A percentile compares a stretch with the other conserved stretches of the same genome.
phyloP scores from a whole-genome alignment of 2,329 filamentous ascomycete genomes.

The Clarireedia hainanense region DNA sequence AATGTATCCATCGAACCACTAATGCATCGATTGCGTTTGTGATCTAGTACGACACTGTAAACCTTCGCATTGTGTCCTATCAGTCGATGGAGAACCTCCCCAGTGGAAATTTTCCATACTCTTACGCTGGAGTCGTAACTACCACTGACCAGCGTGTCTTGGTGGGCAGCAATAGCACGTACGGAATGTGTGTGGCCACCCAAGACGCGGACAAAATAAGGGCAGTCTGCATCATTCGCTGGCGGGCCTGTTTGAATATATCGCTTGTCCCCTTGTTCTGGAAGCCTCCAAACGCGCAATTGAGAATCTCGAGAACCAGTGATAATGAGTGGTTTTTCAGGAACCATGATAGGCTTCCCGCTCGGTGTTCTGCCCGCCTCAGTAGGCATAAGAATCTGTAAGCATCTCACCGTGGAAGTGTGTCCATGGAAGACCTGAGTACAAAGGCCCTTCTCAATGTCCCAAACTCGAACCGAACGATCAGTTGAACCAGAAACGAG shows the following conservation, averaged over 20 bases:
- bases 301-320: conserved; percentile 94
- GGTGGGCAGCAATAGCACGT: conserved; percentile 88
- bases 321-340: conserved; percentile 90
- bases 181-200: conserved; percentile 88
- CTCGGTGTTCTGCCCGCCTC: conserved; percentile 63
- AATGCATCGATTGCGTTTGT: conserved; percentile 87
- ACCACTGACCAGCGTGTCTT: conserved; percentile 91
- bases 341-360: conserved; percentile 77
- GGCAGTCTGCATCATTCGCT: conserved; percentile 70
- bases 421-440: conserved; percentile 96
- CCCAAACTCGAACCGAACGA: conserved; percentile 97
- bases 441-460: conserved; percentile 86
- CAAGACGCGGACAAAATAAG: conserved; percentile 86
- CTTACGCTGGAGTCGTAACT: conserved; percentile 94
- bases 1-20: conserved; percentile 97
- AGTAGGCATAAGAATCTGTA: conserved; percentile 81
- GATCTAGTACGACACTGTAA: conserved; percentile 92
- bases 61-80: conserved; percentile 88
- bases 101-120: conserved; percentile 96
- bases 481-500: conserved; percentile 95
- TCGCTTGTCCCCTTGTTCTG: conserved; percentile 65
- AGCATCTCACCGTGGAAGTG: conserved; percentile 90
- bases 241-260: conserved; percentile 76
- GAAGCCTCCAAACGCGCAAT: conserved; percentile 88
- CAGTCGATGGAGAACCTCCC: conserved; percentile 76